phyloP scores from a whole-genome alignment of 768 basidiomycete species.

The Mycena vitilis region DNA sequence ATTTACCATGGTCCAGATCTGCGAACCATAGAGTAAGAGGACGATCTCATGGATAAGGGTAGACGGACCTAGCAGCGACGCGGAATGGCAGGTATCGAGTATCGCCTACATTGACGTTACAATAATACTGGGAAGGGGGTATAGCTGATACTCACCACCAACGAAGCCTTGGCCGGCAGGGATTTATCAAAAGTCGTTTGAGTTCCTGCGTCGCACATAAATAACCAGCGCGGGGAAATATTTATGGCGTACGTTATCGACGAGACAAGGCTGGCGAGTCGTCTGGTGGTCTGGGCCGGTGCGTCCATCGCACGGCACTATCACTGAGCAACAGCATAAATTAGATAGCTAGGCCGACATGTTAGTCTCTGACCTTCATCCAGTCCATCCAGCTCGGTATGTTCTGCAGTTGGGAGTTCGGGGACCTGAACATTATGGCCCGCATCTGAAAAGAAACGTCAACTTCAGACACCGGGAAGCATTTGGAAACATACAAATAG shows the following conservation, averaged over 20 bases:
- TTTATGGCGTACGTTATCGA: slow-evolving; percentile 14
- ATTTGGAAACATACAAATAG: slow-evolving; percentile 16
- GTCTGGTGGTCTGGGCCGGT: neutral
- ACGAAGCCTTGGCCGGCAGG: slow-evolving; percentile 13
- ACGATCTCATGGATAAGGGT: neutral
- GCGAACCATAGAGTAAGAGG: neutral
- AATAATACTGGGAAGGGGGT: neutral
- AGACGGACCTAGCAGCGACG: slow-evolving; percentile 10
- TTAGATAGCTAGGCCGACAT: neutral
- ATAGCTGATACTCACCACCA: slow-evolving; percentile 3
- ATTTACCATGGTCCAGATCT: slow-evolving; percentile 23
- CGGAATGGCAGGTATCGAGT: slow-evolving; percentile 27
- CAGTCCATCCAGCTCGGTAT: slow-evolving; percentile 19
- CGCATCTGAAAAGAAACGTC: neutral
- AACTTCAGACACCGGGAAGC: no score
- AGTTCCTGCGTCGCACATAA: slow-evolving; percentile 15
- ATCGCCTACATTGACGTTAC: neutral
- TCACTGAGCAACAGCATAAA: neutral
- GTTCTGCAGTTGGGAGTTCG: slow-evolving; percentile 7
- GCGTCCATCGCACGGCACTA: slow-evolving; percentile 22
- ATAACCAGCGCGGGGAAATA: no score
- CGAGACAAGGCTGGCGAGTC: slow-evolving; percentile 22
- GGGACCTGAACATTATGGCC: slow-evolving; percentile 26
- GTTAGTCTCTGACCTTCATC: slow-evolving; percentile 13
- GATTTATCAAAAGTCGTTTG: slow-evolving; percentile 19